phyloP scores from a whole-genome alignment of 108 stramenopile species.

The Cyclotella baltica region DNA sequence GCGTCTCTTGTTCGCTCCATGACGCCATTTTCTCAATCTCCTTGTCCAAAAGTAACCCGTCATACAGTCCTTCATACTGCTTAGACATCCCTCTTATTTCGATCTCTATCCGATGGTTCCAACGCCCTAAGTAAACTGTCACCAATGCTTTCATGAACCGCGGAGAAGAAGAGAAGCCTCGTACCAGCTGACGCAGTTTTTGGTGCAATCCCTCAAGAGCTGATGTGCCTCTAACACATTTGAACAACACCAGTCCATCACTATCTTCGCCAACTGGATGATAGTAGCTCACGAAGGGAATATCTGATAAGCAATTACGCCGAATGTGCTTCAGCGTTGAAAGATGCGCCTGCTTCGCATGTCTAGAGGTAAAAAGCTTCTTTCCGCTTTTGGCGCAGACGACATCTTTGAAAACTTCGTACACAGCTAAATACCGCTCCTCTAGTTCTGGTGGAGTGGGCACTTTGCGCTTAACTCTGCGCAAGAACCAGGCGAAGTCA shows the following conservation, averaged over 20 bases:
- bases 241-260: constrained; percentile 4
- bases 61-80: constrained; percentile 26
- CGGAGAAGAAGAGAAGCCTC: constrained; percentile 26
- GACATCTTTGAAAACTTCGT: background rate
- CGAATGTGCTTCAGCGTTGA: constrained; percentile 11
- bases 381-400: constrained; percentile 5
- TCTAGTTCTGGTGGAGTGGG: constrained; percentile 9
- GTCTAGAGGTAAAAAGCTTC: background rate
- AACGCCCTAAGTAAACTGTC: background rate
- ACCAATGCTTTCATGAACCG: constrained; percentile 21
- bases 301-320: constrained; percentile 25
- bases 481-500: constrained; percentile 12
- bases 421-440: background rate
- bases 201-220: constrained; percentile 26
- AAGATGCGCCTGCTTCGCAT: background rate
- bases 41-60: constrained; percentile 10
- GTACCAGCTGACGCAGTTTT: constrained; percentile 17
- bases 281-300: constrained; percentile 19
- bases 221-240: constrained; percentile 24
- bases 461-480: constrained; percentile 6
- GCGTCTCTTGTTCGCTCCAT: background rate
- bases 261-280: constrained; percentile 20
- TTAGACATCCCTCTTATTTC: constrained; percentile 14
- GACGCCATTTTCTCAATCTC: constrained; percentile 23
- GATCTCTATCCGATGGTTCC: constrained; percentile 32